Conservation (phyloP, 176 grass and related monocot genomes). For the Eleusine coracana region DNA sequence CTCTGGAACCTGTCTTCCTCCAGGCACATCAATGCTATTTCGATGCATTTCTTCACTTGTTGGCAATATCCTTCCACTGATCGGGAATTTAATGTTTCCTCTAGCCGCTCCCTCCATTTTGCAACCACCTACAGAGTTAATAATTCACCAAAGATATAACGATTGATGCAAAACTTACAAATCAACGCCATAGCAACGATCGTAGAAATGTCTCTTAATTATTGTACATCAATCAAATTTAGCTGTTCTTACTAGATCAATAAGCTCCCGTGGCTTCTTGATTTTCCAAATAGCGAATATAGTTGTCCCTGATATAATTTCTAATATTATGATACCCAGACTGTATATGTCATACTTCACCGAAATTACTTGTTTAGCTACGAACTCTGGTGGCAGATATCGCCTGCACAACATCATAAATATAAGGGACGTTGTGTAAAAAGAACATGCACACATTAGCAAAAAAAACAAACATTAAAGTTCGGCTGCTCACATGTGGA, state of each 20-base stretch:
- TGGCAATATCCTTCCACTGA: neutral
- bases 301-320: neutral
- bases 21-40: neutral
- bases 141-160: no score
- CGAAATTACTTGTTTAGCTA: neutral
- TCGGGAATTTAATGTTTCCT: neutral
- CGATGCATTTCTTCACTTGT: neutral
- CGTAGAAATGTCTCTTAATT: no score
- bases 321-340: neutral
- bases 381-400: neutral
- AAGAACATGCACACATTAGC: no score
- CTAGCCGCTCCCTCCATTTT: neutral
- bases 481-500: no score
- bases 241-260: neutral
- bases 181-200: no score
- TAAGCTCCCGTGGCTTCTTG: neutral
- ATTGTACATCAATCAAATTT: no score
- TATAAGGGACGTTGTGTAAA: no score
- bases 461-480: no score
- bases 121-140: neutral
- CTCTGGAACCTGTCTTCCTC: neutral
- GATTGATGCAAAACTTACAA: no score
- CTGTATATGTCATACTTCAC: neutral
- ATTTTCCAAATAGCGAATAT: neutral
- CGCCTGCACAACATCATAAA: neutral